Evolutionary conservation across 805 yeast genomes (phyloP).

Genomic region (Barnettozyma sucrosica): DNA sequence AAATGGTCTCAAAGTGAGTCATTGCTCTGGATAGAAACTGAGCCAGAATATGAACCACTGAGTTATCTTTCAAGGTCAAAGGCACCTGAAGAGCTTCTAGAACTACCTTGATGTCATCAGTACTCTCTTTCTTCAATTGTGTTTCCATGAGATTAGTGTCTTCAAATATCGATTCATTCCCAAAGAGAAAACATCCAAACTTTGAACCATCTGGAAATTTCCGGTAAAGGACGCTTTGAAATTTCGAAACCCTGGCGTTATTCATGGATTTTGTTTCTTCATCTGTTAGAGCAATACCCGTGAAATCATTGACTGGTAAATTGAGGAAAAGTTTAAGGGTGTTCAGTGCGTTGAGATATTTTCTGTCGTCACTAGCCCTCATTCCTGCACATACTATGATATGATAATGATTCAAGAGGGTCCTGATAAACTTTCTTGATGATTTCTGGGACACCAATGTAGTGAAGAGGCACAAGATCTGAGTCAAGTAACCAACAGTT

Average conservation of each 20-base stretch:
- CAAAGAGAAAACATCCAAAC: slow-evolving; percentile 9
- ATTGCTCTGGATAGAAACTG: background rate
- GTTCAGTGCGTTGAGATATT: background rate
- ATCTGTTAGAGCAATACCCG: slow-evolving; percentile 26
- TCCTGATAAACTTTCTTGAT: slow-evolving; percentile 32
- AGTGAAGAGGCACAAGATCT: slow-evolving; percentile 23
- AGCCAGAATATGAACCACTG: background rate
- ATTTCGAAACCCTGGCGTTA: slow-evolving; percentile 11
- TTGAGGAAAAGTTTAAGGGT: slow-evolving; percentile 25
- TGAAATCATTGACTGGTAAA: slow-evolving; percentile 39
- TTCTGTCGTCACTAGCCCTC: background rate
- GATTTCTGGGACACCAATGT: slow-evolving; percentile 35
- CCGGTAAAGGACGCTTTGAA: slow-evolving; percentile 24
- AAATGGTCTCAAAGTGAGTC: background rate
- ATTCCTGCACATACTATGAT: background rate
- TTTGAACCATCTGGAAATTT: slow-evolving; percentile 14
- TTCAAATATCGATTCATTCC: background rate
- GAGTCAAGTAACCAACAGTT: background rate
- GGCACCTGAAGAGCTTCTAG: background rate
- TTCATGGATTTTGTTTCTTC: slow-evolving; percentile 13
- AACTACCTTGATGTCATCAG: background rate
- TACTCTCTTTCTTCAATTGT: background rate
- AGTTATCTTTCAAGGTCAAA: background rate
- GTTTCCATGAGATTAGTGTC: background rate
- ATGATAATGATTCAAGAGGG: slow-evolving; percentile 26